Conservation (phyloP, 176 grass and related monocot genomes). For the Rhipidocladum racemiflorum region DNA sequence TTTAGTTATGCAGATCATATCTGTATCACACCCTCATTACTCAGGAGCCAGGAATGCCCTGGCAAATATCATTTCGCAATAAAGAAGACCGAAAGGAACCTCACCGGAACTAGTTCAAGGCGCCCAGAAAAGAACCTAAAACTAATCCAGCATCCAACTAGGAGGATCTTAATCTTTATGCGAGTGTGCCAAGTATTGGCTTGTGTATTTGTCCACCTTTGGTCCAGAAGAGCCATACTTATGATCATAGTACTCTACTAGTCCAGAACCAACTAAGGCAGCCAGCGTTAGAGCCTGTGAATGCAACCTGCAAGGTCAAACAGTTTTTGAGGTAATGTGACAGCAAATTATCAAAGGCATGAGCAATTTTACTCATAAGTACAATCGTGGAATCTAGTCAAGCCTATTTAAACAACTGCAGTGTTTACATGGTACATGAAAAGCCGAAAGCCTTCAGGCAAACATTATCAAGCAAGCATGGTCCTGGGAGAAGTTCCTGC, state of each 20-base stretch:
- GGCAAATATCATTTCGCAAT: slow-evolving; percentile 12
- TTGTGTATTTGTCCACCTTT: slow-evolving; percentile 68
- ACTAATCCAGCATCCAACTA: slow-evolving; percentile 16
- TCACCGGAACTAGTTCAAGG: neutral
- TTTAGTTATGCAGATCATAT: slow-evolving; percentile 8
- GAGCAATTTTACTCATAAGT: neutral
- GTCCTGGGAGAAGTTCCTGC: neutral
- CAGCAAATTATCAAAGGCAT: neutral
- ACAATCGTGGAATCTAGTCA: neutral
- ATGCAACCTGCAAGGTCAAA: slow-evolving; percentile 71
- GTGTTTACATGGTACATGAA: slow-evolving; percentile 10
- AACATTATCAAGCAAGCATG: neutral
- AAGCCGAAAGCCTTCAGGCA: neutral
- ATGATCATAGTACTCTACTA: slow-evolving; percentile 85
- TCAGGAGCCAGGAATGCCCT: slow-evolving; percentile 2
- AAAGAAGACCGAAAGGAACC: slow-evolving; percentile 4
- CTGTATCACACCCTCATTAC: slow-evolving; percentile 16
- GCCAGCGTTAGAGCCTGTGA: slow-evolving; percentile 80
- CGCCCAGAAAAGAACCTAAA: slow-evolving; percentile 27
- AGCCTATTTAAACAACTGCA: neutral
- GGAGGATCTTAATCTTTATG: slow-evolving; percentile 66
- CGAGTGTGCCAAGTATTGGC: slow-evolving; percentile 62
- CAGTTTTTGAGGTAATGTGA: slow-evolving; percentile 8
- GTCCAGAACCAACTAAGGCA: slow-evolving; percentile 69
- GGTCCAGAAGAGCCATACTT: slow-evolving; percentile 57